phyloP scores from a whole-genome alignment of 148 eudicot genomes.

The Rhododendron henanense region DNA sequence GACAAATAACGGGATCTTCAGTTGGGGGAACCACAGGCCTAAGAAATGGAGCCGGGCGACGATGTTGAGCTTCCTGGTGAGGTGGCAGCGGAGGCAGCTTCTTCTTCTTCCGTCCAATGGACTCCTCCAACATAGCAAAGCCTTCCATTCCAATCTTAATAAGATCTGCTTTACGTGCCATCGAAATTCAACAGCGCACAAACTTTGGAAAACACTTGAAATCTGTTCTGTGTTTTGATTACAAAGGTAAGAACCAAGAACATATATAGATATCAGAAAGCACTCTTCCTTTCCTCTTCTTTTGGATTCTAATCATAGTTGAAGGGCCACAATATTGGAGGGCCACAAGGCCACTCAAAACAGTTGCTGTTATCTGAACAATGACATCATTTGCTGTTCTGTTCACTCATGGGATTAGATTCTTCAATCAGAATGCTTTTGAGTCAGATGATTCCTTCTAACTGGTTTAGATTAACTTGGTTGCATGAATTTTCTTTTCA shows the following conservation, averaged over 20 bases:
- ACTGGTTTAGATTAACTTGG: background rate
- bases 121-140: background rate
- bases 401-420: background rate
- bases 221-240: background rate
- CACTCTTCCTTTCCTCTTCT: background rate
- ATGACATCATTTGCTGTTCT: background rate
- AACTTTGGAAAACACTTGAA: background rate
- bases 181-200: background rate
- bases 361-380: no score
- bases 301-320: background rate
- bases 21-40: background rate
- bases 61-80: background rate
- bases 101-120: background rate
- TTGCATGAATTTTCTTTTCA: background rate
- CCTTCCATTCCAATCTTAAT: background rate
- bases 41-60: background rate
- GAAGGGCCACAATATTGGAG: background rate
- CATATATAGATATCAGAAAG: background rate
- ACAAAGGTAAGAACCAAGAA: background rate
- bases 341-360: no score
- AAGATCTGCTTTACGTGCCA: conserved; percentile 3
- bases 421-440: background rate
- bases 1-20: background rate
- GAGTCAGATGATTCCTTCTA: background rate
- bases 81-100: background rate